Evolutionary conservation across 2,329 filamentous ascomycete species (phyloP).

Genomic region (Colletotrichum paranaense): DNA sequence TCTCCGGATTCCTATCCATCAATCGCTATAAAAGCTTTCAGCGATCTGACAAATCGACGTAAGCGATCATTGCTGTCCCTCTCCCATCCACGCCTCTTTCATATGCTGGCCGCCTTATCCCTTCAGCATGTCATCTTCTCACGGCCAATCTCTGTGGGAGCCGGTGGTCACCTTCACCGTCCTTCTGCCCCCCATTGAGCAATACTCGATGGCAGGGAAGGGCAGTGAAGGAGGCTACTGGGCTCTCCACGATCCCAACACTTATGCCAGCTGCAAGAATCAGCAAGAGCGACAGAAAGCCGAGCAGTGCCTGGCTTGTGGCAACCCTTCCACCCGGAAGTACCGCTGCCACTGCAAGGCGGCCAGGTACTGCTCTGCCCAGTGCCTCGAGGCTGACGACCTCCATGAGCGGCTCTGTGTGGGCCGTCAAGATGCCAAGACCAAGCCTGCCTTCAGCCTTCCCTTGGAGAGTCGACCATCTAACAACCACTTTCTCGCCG

Average conservation of each 20-base stretch:
- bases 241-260: not conserved
- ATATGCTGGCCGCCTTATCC: not conserved
- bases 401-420: not conserved
- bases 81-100: not conserved
- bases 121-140: not conserved
- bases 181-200: not conserved
- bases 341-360: not conserved
- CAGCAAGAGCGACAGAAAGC: not conserved
- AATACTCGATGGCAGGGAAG: not conserved
- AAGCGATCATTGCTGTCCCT: not conserved
- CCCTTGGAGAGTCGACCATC: not conserved
- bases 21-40: not conserved
- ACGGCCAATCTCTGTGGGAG: not conserved
- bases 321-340: not conserved
- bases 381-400: not conserved
- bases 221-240: not conserved
- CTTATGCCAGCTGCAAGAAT: not conserved
- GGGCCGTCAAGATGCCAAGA: not conserved
- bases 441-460: not conserved
- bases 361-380: not conserved
- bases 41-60: not conserved
- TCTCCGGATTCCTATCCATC: not conserved
- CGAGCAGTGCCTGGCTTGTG: not conserved
- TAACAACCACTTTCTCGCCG: rapidly evolving
- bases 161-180: not conserved